Evolutionary conservation across 805 yeast species (phyloP), one percentile per base, ranked within the genome.

Genomic region (Cyberlindnera xylosilytica): DNA sequence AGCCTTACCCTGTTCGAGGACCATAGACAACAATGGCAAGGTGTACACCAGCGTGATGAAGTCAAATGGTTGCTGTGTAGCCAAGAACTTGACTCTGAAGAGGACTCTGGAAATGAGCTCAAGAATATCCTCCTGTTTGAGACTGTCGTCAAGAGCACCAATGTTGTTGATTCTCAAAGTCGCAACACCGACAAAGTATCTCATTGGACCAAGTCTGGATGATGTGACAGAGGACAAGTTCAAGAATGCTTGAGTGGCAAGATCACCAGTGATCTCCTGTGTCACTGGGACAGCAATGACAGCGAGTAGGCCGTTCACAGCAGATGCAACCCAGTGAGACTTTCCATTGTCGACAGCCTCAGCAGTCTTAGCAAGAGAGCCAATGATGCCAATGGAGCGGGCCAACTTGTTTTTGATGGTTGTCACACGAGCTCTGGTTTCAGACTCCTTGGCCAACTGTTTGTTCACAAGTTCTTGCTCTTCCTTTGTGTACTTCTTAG

Each of bases 1-100:
- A 1, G 57, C 63, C 43, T 79, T 81, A 45, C 95, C 93, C 35
- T 72, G 75, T 41, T 79, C 78, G 50, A 89, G 66, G 7, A 87
- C 85, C 42, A 74, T 74, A 13, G 79, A 76, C 36, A 91, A 62
- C 48, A 91, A 64, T 1, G 98, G 97, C 35, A 88, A 66, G 16
- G 85, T 60, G 60, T 86, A 93, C 32, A 83, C 77, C 53, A 90
- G 68, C 2, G 91, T 75, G 26, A 79, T 63, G 2, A 79, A 62
- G 52, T 86, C 90, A 41, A 90, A 72, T 2, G 87, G 80, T 23
- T 75, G 69, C 54, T 87, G 88, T 53, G 83, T 89, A 12, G 88
- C 73, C 12, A 84, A 67, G 52, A 88, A 76, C 53, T 88, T 86
- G 46, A 87, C 66, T 60, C 84, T 74, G 69, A 84, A 91, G 36